Percentiles rank a stretch among this genome's conserved stretches.
Conservation (phyloP, 352 stramenopile genomes). For the Globisporangium camurandrum region DNA sequence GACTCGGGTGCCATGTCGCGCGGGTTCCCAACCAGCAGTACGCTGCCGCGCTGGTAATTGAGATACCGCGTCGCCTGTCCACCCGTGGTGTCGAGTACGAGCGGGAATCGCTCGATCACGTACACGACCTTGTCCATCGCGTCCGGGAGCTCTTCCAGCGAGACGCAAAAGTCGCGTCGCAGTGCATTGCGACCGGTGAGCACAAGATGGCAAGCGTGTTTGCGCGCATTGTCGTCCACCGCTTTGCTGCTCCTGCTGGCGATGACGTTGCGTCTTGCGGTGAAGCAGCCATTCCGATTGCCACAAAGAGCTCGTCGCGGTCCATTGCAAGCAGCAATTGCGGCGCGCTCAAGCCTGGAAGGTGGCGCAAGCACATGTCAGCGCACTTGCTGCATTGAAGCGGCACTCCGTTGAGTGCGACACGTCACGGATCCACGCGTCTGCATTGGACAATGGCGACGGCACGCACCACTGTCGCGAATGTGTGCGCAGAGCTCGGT, state of each 20-base stretch:
- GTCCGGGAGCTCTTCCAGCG: slow-evolving; percentile 77
- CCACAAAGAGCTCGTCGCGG: slow-evolving; percentile 15
- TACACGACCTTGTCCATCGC: slow-evolving; percentile 84
- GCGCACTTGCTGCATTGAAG: neutral
- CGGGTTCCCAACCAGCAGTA: slow-evolving; percentile 74
- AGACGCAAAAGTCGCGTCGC: slow-evolving; percentile 27
- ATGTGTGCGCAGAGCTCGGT: slow-evolving; percentile 9
- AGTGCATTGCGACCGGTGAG: slow-evolving; percentile 17
- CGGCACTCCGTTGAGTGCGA: no score
- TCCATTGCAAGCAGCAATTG: slow-evolving; percentile 26
- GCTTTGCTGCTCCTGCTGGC: neutral
- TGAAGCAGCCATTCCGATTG: slow-evolving; percentile 1
- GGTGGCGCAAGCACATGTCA: neutral
- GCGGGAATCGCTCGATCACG: slow-evolving; percentile 77
- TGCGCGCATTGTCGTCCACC: slow-evolving; percentile 7
- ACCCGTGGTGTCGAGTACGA: slow-evolving; percentile 75
- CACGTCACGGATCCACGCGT: no score
- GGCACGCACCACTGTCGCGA: slow-evolving; percentile 9
- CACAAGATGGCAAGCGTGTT: slow-evolving; percentile 13
- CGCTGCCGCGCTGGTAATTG: slow-evolving; percentile 84
- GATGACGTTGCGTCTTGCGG: neutral
- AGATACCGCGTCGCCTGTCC: slow-evolving; percentile 79
- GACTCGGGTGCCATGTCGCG: slow-evolving; percentile 57
- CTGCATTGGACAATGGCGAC: no score
- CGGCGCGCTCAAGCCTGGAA: slow-evolving; percentile 11